phyloP scores from a whole-genome alignment of 495 filamentous ascomycete species.

The Daldinia caldariorum region DNA sequence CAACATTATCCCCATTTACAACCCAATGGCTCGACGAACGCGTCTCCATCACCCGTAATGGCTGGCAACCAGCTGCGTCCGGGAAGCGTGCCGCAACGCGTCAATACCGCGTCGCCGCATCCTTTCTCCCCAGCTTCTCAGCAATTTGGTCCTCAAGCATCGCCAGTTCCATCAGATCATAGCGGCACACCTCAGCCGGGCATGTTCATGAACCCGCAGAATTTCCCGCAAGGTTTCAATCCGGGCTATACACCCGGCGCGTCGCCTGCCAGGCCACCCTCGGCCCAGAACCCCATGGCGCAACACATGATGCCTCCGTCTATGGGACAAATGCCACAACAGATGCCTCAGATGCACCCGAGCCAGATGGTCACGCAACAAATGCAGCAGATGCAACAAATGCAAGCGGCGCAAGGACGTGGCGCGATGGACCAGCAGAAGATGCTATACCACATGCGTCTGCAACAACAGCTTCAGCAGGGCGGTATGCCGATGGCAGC shows the following conservation, averaged over 20 bases:
- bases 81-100: slow-evolving; percentile 74
- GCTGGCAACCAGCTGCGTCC: slow-evolving; percentile 73
- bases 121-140: slow-evolving; percentile 86
- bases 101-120: slow-evolving; percentile 90
- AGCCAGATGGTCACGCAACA: slow-evolving; percentile 50
- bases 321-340: slow-evolving; percentile 55
- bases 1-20: slow-evolving; percentile 85
- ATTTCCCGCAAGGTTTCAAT: slow-evolving; percentile 67
- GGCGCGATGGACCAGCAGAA: slow-evolving; percentile 66
- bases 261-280: slow-evolving; percentile 60
- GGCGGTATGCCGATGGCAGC: slow-evolving; percentile 62
- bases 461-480: slow-evolving; percentile 72
- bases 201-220: slow-evolving; percentile 67
- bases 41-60: slow-evolving; percentile 87
- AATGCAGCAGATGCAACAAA: slow-evolving; percentile 57
- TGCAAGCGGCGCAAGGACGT: slow-evolving; percentile 61
- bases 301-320: slow-evolving; percentile 58
- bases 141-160: slow-evolving; percentile 78
- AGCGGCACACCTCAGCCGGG: slow-evolving; percentile 77
- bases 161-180: slow-evolving; percentile 81
- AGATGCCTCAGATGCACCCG: slow-evolving; percentile 54
- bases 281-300: slow-evolving; percentile 58
- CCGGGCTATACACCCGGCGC: slow-evolving; percentile 64
- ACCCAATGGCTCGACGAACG: slow-evolving; percentile 79
- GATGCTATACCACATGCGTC: slow-evolving; percentile 71